phyloP scores from a whole-genome alignment of 2,329 filamentous ascomycete genomes.

The Fusarium guadeloupense region DNA sequence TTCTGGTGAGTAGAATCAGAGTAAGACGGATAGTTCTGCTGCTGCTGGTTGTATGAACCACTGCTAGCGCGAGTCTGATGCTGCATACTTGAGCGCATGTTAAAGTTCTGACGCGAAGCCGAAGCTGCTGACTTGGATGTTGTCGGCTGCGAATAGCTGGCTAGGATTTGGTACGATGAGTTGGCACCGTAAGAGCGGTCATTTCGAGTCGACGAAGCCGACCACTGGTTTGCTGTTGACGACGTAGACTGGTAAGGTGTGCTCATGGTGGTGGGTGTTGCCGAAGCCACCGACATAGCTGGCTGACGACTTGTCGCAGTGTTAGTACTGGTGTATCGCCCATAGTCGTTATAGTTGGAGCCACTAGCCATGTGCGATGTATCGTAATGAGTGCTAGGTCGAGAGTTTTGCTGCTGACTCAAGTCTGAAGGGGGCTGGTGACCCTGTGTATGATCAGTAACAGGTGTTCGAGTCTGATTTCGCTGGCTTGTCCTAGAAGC shows the following conservation, averaged over 20 bases:
- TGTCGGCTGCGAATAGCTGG: slow-evolving; percentile 27
- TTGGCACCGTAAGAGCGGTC: slow-evolving; percentile 24
- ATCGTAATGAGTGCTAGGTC: slow-evolving; percentile 13
- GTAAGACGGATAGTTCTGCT: slow-evolving; percentile 29
- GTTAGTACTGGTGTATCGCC: slow-evolving; percentile 24
- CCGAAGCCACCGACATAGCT: slow-evolving; percentile 29
- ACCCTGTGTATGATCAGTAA: slow-evolving; percentile 31
- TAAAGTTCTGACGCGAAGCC: slow-evolving; percentile 36
- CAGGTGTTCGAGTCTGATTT: slow-evolving; percentile 45
- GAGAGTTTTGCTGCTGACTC: slow-evolving; percentile 20
- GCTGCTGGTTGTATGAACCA: slow-evolving; percentile 25
- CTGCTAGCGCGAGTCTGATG: slow-evolving; percentile 21
- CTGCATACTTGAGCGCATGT: slow-evolving; percentile 27
- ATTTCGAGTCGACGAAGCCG: slow-evolving; percentile 24
- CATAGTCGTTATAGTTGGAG: slow-evolving; percentile 34
- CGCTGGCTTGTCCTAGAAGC: slow-evolving; percentile 50
- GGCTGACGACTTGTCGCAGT: slow-evolving; percentile 12
- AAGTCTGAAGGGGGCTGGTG: slow-evolving; percentile 25
- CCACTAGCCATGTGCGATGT: slow-evolving; percentile 15
- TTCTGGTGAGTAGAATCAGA: slow-evolving; percentile 29
- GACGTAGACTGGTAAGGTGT: slow-evolving; percentile 29
- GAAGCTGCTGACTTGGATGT: slow-evolving; percentile 10
- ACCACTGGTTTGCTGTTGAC: slow-evolving; percentile 41
- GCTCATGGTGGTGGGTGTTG: slow-evolving; percentile 29
- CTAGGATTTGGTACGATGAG: slow-evolving; percentile 25